phyloP scores from a whole-genome alignment of 2,329 filamentous ascomycete genomes.

The Rutstroemia sp. region DNA sequence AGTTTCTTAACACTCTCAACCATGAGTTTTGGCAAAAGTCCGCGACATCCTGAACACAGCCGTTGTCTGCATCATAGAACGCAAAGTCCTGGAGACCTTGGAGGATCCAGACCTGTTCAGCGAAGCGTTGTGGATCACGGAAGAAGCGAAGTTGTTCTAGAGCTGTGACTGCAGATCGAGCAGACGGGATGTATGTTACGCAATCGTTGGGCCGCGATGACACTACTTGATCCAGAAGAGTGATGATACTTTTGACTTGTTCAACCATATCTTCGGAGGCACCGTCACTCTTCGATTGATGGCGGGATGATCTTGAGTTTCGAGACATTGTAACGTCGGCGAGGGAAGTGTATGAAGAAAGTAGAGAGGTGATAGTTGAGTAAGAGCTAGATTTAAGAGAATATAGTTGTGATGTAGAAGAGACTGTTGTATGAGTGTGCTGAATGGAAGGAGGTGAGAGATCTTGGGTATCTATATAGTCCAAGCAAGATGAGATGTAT shows the following conservation, averaged over 20 bases:
- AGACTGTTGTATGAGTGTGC: not conserved
- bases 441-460: not conserved
- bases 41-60: constrained; percentile 37
- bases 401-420: not conserved
- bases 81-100: constrained; percentile 41
- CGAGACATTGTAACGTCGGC: constrained; percentile 10
- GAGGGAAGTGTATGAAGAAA: not conserved
- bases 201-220: constrained; percentile 23
- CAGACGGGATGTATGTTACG: constrained; percentile 31
- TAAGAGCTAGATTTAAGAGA: not conserved
- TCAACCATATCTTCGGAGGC: constrained; percentile 21
- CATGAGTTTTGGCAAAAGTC: constrained; percentile 43
- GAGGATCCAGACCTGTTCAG: constrained; percentile 36
- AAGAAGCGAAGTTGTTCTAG: constrained; percentile 34
- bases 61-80: constrained; percentile 40
- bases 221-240: constrained; percentile 22
- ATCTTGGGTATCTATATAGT: not conserved
- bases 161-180: constrained; percentile 33
- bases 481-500: not conserved
- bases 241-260: constrained; percentile 25
- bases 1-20: constrained; percentile 37
- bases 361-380: not conserved
- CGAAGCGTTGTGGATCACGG: constrained; percentile 28
- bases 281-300: constrained; percentile 15
- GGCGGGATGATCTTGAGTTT: constrained; percentile 22